A percentile compares a stretch with the other conserved stretches of the same genome.
phyloP scores from a whole-genome alignment of 495 filamentous ascomycete species.

The Acidiella bohemica region DNA sequence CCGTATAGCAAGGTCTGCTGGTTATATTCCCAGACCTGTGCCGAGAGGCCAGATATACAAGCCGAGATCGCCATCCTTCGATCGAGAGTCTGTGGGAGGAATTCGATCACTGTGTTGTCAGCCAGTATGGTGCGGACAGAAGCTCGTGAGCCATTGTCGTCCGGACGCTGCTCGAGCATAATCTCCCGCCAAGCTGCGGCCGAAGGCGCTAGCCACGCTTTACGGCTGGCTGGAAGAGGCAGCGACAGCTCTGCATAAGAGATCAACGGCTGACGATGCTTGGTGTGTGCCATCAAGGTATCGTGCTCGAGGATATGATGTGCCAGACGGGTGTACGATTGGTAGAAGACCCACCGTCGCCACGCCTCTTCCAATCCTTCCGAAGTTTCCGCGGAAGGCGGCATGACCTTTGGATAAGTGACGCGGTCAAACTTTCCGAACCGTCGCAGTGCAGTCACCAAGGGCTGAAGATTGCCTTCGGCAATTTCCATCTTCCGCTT shows the following conservation, averaged over 20 bases:
- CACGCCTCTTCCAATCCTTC: slow-evolving; percentile 42
- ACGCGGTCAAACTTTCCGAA: slow-evolving; percentile 31
- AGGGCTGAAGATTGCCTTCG: slow-evolving; percentile 40
- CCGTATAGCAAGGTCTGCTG: slow-evolving; percentile 21
- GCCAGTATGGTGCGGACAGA: slow-evolving; percentile 19
- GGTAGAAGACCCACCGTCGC: slow-evolving; percentile 35
- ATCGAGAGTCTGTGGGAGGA: slow-evolving; percentile 36
- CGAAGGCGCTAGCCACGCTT: slow-evolving; percentile 41
- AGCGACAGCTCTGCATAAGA: slow-evolving; percentile 50
- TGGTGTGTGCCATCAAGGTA: slow-evolving; percentile 40
- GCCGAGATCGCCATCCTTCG: slow-evolving; percentile 30
- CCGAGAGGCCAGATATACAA: slow-evolving; percentile 43
- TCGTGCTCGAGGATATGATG: slow-evolving; percentile 44
- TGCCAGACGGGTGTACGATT: slow-evolving; percentile 32
- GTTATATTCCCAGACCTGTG: slow-evolving; percentile 42
- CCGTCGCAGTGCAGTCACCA: slow-evolving; percentile 33
- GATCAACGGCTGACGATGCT: slow-evolving; percentile 41
- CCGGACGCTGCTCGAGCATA: slow-evolving; percentile 23
- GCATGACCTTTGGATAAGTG: slow-evolving; percentile 31
- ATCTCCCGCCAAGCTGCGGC: slow-evolving; percentile 43
- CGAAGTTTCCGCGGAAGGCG: slow-evolving; percentile 32
- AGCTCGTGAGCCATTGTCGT: slow-evolving; percentile 1
- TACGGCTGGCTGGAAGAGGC: slow-evolving; percentile 38
- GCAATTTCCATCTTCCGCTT: slow-evolving; percentile 53
- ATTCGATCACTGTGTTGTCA: slow-evolving; percentile 35